These are phyloP conservation scores for Quercus tomentella DNA, from an alignment of 331 rosid genomes.

Conservation along the genomic window DNA sequence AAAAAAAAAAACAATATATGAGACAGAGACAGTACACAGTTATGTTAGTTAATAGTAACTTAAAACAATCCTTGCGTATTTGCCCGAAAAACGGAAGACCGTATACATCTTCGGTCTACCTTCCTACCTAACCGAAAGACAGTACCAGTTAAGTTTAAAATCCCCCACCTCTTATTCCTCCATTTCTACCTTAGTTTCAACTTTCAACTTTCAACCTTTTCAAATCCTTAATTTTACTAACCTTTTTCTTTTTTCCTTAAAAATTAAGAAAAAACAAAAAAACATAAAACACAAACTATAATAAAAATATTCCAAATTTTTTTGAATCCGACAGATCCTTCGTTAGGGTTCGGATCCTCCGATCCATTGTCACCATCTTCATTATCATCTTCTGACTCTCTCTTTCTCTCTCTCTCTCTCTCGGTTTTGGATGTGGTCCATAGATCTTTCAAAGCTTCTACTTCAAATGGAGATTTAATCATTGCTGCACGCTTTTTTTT, in stretches of 20 bases:
- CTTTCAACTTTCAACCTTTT: slow-evolving; percentile 16
- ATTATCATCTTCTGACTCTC: slow-evolving; percentile 15
- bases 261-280: not conserved
- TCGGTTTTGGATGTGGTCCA: not conserved
- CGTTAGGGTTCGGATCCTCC: slow-evolving; percentile 56
- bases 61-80: slow-evolving; percentile 3
- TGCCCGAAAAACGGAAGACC: slow-evolving; percentile 10
- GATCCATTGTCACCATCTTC: slow-evolving; percentile 35
- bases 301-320: slow-evolving; percentile 16
- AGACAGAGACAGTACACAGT: too few relatives aligned
- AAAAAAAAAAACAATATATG: too few relatives aligned
- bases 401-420: not conserved
- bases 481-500: slow-evolving; percentile 5
- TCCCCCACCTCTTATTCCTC: slow-evolving; percentile 1
- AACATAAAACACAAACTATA: slow-evolving; percentile 6
- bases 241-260: not conserved
- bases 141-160: too few relatives aligned
- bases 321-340: slow-evolving; percentile 54
- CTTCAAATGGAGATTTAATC: slow-evolving; percentile 44
- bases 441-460: slow-evolving; percentile 41
- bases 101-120: not conserved
- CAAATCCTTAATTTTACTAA: not conserved
- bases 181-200: too few relatives aligned
- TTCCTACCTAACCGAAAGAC: not conserved
- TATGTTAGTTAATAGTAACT: not conserved